phyloP scores from a whole-genome alignment of 2,329 filamentous ascomycete genomes.

The Monosporascus sp. region DNA sequence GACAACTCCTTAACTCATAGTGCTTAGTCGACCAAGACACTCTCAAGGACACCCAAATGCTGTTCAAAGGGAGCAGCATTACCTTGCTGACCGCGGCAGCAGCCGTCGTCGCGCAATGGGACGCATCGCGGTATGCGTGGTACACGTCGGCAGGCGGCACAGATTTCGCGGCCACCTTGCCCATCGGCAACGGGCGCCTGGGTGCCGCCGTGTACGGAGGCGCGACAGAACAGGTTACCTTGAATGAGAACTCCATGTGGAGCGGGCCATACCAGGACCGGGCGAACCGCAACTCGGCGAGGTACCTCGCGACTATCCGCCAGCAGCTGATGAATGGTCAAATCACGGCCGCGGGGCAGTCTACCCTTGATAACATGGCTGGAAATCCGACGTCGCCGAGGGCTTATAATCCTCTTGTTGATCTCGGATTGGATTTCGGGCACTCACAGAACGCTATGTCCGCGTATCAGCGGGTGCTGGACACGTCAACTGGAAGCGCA shows the following conservation, averaged over 20 bases:
- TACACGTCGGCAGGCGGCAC: conserved; percentile 9
- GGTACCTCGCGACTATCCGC: conserved; percentile 29
- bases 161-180: conserved; percentile 30
- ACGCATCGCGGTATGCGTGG: conserved; percentile 13
- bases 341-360: conserved; percentile 31
- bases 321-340: conserved; percentile 30
- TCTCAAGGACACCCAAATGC: too few species aligned
- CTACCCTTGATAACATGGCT: conserved; percentile 30
- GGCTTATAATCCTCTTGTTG: conserved; percentile 32
- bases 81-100: too few species aligned
- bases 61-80: too few species aligned
- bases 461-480: conserved; percentile 33
- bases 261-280: conserved; percentile 40
- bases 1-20: too few species aligned
- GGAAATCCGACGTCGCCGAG: conserved; percentile 31
- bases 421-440: conserved; percentile 32
- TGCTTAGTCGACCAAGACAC: too few species aligned
- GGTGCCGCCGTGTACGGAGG: conserved; percentile 37
- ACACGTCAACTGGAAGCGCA: conserved; percentile 31
- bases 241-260: conserved; percentile 20
- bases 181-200: conserved; percentile 43
- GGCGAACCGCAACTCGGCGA: conserved; percentile 31
- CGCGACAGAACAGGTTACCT: too few species aligned
- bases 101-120: conserved; percentile 1
- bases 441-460: conserved; percentile 22